A percentile compares a stretch with the other conserved stretches of the same genome.
These are phyloP conservation scores for Penicillium paxilli DNA, from an alignment of 495 filamentous ascomycete species.

Conservation along the genomic window DNA sequence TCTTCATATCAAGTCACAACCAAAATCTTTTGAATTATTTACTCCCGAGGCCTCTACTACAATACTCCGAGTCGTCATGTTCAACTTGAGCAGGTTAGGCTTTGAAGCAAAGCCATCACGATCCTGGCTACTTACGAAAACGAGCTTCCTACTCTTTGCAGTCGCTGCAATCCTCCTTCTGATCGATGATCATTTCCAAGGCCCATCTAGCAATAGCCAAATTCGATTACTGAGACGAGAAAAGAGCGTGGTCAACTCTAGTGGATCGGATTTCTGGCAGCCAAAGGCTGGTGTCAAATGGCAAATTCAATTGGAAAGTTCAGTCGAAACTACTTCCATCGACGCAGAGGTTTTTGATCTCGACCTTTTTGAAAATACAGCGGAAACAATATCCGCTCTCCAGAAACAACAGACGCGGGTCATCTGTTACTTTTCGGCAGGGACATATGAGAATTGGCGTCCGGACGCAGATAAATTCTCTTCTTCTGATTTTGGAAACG, in stretches of 20 bases:
- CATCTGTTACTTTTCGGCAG: conserved; percentile 75
- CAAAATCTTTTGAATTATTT: too few relatives aligned
- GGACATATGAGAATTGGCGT: conserved; percentile 61
- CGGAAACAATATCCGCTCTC: conserved; percentile 6
- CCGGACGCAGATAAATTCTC: conserved; percentile 56
- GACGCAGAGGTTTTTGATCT: conserved; percentile 12
- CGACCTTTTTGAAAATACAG: conserved; percentile 14
- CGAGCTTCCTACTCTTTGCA: neutral
- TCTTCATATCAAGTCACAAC: neutral
- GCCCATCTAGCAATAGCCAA: too few relatives aligned
- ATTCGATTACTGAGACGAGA: neutral
- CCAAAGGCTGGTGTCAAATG: conserved; percentile 11
- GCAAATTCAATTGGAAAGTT: conserved; percentile 11
- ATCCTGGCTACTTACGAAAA: neutral
- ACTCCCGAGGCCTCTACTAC: too few relatives aligned
- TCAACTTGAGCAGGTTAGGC: too few relatives aligned
- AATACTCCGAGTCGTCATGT: too few relatives aligned
- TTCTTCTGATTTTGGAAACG: conserved; percentile 49
- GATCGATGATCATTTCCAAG: too few relatives aligned
- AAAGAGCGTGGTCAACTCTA: neutral
- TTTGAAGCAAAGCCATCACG: too few relatives aligned
- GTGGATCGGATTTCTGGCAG: conserved; percentile 5
- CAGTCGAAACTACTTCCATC: conserved; percentile 6
- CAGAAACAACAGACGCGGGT: conserved; percentile 30
- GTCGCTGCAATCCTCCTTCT: neutral